Evolutionary conservation across 371 early-diverging fungal genomes (phyloP), one percentile per base, ranked within the genome.

Genomic region (Mortierella sp.): DNA sequence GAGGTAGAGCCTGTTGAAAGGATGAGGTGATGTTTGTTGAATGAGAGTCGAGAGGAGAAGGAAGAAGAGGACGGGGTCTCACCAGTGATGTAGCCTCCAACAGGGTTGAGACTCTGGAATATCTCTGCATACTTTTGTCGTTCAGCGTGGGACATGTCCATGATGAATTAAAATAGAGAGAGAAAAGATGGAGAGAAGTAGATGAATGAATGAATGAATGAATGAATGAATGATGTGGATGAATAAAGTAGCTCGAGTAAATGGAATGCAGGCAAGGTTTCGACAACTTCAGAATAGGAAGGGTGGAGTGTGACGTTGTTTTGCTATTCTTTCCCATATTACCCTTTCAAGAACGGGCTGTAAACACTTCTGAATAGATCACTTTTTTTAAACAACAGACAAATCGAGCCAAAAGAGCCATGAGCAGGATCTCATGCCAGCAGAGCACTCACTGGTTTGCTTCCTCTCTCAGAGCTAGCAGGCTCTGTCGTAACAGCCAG

Each of bases 21-120:
- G 55, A 37, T 52, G 37, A 16, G 16, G 16, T 14, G 47, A 39
- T 26, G 60, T 55, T 65, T 18, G 24, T 16, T 55, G 45, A 35
- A 26, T 16, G n/a, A 39, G 12, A 58, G 32, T 45, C 18, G 11
- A 49, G 24, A 20, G 1, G 47, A 26, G n/a, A 20, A 3, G 40
- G 24, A 28, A 2, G 16, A 35, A 26, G 51, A 14, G 43, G n/a
- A 6, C 40, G n/a, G 37, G 14, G 40, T 30, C 57, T 65, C 86
- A 93, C 94, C 94, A 30, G 92, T 72, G 84, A 94, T 88, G 78
- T 87, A 91, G 52, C 94, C 94, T 78, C 91, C 89, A 24, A 89
- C 85, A 60, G 93, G 93, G 52, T 89, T 88, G 54, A 88, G 87
- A 26, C 90, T 88, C 72, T 88, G 84, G 66, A 92, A 92, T 61